phyloP scores from a whole-genome alignment of 2,329 filamentous ascomycete genomes.

The Beauveria caledonica region DNA sequence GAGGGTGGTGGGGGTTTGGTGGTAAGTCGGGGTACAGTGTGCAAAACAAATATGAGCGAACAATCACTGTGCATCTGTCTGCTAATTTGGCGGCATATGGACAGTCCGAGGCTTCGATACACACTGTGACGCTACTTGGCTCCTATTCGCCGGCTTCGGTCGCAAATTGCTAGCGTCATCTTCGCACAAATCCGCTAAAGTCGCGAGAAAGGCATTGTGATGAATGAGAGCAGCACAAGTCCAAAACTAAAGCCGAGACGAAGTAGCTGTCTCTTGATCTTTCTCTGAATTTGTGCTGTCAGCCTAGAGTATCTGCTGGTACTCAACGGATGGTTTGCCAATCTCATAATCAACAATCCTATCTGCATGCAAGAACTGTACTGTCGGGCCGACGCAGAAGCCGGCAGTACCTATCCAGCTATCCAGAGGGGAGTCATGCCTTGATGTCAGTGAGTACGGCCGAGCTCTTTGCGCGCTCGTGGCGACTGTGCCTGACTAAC shows the following conservation, averaged over 20 bases:
- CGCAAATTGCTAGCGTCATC: conserved; percentile 2
- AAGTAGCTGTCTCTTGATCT: neutral
- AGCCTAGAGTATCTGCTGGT: too few relatives aligned
- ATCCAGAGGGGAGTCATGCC: neutral
- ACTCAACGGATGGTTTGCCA: neutral
- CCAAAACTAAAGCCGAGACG: neutral
- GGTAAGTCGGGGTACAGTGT: neutral
- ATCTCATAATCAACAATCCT: neutral
- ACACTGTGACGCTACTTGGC: neutral
- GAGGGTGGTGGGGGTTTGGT: neutral
- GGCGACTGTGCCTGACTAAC: too few relatives aligned
- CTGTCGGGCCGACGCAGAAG: neutral
- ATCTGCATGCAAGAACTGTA: neutral
- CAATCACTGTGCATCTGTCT: neutral
- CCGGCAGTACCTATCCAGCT: too few relatives aligned
- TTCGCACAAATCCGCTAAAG: neutral
- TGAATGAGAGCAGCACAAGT: neutral
- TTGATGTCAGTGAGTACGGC: too few relatives aligned
- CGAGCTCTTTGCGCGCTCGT: too few relatives aligned
- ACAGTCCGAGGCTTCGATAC: neutral
- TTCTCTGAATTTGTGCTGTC: neutral
- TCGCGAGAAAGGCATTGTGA: neutral
- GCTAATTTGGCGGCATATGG: too few relatives aligned
- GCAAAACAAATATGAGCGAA: neutral
- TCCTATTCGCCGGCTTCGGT: conserved; percentile 1